phyloP scores from a whole-genome alignment of 1,284 basidiomycete genomes.

The Pascua sp. region DNA sequence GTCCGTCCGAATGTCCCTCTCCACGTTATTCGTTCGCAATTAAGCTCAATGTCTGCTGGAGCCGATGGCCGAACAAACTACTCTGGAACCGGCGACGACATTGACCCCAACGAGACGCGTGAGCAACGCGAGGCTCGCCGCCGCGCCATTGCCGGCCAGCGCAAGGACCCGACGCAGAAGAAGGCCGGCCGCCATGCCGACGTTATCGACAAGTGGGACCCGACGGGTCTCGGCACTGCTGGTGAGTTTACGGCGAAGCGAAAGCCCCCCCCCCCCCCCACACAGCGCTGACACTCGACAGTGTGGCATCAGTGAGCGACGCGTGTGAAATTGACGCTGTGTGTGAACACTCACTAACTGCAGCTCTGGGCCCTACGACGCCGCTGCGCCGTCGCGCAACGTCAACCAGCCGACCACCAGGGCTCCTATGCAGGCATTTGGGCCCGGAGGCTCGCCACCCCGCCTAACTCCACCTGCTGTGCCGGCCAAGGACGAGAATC shows the following conservation, averaged over 20 bases:
- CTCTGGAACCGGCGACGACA: too few relatives aligned
- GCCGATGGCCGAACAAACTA: too few relatives aligned
- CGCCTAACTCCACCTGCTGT: constrained; percentile 3
- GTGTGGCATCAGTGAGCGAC: constrained; percentile 48
- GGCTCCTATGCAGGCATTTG: constrained; percentile 48
- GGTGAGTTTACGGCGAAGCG: constrained; percentile 28
- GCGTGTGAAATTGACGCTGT: too few relatives aligned
- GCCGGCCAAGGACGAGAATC: constrained; percentile 2
- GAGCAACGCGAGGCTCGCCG: not conserved
- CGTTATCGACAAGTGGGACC: constrained; percentile 50
- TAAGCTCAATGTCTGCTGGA: too few relatives aligned
- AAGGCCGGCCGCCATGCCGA: constrained; percentile 46
- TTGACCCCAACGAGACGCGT: too few relatives aligned
- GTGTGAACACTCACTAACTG: constrained; percentile 1
- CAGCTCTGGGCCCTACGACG: constrained; percentile 49
- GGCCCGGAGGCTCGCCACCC: not conserved
- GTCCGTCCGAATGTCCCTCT: too few relatives aligned
- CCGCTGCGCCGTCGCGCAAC: constrained; percentile 49
- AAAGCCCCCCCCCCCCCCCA: too few relatives aligned
- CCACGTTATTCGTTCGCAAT: too few relatives aligned
- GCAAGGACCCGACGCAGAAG: constrained; percentile 36
- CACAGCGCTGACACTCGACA: constrained; percentile 15
- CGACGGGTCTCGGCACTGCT: constrained; percentile 45
- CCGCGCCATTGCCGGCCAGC: too few relatives aligned
- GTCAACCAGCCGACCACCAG: constrained; percentile 31